These are phyloP conservation scores for Hanseniaspora lachancei DNA, from an alignment of 805 yeast genomes.

Conservation along the genomic window DNA sequence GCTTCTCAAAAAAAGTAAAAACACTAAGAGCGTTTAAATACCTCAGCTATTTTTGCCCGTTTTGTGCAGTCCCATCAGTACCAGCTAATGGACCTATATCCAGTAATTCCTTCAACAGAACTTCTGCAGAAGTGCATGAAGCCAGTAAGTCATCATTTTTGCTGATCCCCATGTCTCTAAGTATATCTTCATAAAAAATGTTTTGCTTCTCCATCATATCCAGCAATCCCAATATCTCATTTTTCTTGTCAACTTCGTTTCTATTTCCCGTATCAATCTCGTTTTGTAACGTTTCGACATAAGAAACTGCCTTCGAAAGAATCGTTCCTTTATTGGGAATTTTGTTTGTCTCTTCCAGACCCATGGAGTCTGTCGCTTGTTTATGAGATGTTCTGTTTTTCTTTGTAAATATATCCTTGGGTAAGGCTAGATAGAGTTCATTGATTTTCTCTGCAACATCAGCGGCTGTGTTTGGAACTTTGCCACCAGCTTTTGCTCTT, in stretches of 20 bases:
- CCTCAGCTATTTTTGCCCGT: neutral
- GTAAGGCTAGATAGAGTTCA: constrained; percentile 36
- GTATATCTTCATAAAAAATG: neutral
- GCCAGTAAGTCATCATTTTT: neutral
- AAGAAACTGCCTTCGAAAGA: constrained; percentile 60
- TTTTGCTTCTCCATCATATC: neutral
- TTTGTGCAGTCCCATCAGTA: neutral
- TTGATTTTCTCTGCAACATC: constrained; percentile 47
- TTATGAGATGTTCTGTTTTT: neutral
- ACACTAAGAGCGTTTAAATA: neutral
- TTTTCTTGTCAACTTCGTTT: constrained; percentile 50
- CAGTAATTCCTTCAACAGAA: constrained; percentile 5
- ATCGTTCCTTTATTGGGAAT: constrained; percentile 79
- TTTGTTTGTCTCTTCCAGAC: neutral
- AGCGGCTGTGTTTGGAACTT: constrained; percentile 36
- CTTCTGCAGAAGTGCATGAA: constrained; percentile 1
- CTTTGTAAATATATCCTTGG: constrained; percentile 32
- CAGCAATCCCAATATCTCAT: neutral
- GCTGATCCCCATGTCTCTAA: neutral
- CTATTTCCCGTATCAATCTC: constrained; percentile 67
- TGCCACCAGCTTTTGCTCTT: neutral
- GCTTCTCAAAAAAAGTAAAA: no score
- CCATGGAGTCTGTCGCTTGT: neutral
- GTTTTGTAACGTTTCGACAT: constrained; percentile 52
- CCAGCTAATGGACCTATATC: constrained; percentile 8